Percentiles rank a stretch among this genome's conserved stretches.
Evolutionary conservation across 1,284 basidiomycete species (phyloP).

Genomic region (Ganoderma meredithae): DNA sequence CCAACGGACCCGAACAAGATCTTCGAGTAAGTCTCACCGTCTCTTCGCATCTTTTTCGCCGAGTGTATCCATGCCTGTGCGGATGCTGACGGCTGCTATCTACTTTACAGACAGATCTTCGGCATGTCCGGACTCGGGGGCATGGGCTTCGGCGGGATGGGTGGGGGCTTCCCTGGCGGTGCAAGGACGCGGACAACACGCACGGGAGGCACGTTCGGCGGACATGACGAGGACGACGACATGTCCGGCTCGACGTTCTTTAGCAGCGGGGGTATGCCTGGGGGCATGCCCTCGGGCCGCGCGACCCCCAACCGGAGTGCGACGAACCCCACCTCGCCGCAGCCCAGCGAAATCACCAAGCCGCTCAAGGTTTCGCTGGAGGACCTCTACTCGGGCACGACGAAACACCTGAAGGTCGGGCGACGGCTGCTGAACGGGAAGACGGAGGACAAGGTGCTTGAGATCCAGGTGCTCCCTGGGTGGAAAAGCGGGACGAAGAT

Average conservation of each 20-base stretch:
- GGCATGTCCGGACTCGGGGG: constrained; percentile 53
- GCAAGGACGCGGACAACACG: constrained; percentile 41
- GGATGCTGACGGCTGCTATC: constrained; percentile 33
- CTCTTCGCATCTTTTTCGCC: constrained; percentile 17
- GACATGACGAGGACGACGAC: constrained; percentile 56
- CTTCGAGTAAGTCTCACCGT: constrained; percentile 76
- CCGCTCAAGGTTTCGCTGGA: constrained; percentile 90
- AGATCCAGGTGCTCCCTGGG: constrained; percentile 87
- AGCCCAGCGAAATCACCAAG: constrained; percentile 74
- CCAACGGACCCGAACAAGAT: constrained; percentile 90
- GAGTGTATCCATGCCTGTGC: constrained; percentile 23
- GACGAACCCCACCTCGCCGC: constrained; percentile 44
- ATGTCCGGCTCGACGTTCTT: constrained; percentile 49
- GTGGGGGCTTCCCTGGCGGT: constrained; percentile 43
- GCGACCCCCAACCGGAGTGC: constrained; percentile 30
- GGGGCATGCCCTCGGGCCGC: constrained; percentile 56
- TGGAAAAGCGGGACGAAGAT: constrained; percentile 94
- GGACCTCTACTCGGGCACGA: constrained; percentile 90
- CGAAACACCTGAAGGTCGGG: constrained; percentile 91
- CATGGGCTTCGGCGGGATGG: constrained; percentile 48
- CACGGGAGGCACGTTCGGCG: constrained; percentile 44
- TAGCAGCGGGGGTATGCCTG: constrained; percentile 52
- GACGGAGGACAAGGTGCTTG: constrained; percentile 91
- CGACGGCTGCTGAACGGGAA: constrained; percentile 76
- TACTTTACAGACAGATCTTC: constrained; percentile 69